These are phyloP conservation scores for Lophiotrema nucula DNA, from an alignment of 495 filamentous ascomycete species.

Conservation along the genomic window DNA sequence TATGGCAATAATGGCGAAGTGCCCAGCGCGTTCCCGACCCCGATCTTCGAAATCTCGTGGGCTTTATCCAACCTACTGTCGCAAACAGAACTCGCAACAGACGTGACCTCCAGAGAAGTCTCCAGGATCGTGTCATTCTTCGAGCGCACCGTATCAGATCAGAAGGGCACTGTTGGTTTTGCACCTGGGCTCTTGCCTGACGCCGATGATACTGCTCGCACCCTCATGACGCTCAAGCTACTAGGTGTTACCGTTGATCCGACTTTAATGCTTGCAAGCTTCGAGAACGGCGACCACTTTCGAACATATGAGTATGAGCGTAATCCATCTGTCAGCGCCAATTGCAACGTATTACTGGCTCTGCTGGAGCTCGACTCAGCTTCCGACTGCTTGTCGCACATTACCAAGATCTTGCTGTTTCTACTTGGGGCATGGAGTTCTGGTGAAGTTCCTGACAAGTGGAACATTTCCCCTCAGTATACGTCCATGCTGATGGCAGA, in stretches of 20 bases:
- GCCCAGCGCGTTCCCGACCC: conserved; percentile 17
- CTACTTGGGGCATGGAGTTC: neutral
- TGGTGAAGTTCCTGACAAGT: neutral
- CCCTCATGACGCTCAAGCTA: neutral
- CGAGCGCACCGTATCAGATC: neutral
- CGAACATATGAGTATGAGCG: conserved; percentile 4
- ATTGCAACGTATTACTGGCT: conserved; percentile 13
- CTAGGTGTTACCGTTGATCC: neutral
- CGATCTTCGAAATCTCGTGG: conserved; percentile 16
- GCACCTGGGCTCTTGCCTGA: neutral
- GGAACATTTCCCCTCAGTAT: conserved; percentile 4
- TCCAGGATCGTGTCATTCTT: neutral
- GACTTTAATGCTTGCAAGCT: neutral
- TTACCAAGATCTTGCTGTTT: neutral
- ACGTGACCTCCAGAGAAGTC: neutral
- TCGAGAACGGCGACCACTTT: neutral
- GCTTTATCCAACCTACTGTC: neutral
- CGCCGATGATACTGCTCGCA: conserved; percentile 4
- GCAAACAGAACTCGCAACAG: neutral
- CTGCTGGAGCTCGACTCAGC: neutral
- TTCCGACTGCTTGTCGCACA: neutral
- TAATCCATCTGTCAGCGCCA: conserved; percentile 9
- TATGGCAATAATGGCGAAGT: neutral
- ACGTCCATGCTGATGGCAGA: neutral
- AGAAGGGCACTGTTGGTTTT: neutral